Conservation (phyloP, 306 rosid genomes). For the Albizia julibrissin region DNA sequence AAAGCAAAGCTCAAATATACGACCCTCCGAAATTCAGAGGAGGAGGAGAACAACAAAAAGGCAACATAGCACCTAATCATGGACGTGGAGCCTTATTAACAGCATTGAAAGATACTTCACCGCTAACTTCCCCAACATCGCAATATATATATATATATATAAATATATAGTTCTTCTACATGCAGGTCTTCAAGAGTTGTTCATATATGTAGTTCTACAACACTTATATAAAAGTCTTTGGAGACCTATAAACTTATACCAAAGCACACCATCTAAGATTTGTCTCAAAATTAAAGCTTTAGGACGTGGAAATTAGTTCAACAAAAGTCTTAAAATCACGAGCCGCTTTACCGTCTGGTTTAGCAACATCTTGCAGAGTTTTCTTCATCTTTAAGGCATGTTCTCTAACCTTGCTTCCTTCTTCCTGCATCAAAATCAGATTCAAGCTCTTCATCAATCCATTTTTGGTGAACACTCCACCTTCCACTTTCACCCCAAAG, state of each 20-base stretch:
- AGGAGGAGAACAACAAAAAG: too few relatives aligned
- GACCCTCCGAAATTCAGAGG: too few relatives aligned
- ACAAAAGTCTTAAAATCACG: background rate
- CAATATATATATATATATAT: too few relatives aligned
- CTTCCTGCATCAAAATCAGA: slow-evolving; percentile 21
- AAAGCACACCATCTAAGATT: background rate
- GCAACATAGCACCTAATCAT: too few relatives aligned
- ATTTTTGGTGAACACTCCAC: slow-evolving; percentile 25
- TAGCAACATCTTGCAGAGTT: slow-evolving; percentile 12
- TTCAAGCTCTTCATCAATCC: slow-evolving; percentile 35
- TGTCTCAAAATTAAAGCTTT: background rate
- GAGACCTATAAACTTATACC: background rate
- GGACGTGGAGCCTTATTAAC: background rate
- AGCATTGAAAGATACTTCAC: too few relatives aligned
- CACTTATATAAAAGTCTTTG: too few relatives aligned
- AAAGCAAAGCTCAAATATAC: too few relatives aligned
- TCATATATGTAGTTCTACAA: too few relatives aligned
- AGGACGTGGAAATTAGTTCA: background rate
- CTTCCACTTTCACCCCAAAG: slow-evolving; percentile 33
- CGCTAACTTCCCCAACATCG: too few relatives aligned
- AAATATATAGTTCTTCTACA: too few relatives aligned
- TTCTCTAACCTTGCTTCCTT: slow-evolving; percentile 34
- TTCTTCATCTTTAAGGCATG: slow-evolving; percentile 4
- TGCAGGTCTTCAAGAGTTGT: too few relatives aligned
- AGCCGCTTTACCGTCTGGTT: slow-evolving; percentile 16